Evolutionary conservation across 257 asterid species (phyloP).

Genomic region (Craterostigma plantagineum): DNA sequence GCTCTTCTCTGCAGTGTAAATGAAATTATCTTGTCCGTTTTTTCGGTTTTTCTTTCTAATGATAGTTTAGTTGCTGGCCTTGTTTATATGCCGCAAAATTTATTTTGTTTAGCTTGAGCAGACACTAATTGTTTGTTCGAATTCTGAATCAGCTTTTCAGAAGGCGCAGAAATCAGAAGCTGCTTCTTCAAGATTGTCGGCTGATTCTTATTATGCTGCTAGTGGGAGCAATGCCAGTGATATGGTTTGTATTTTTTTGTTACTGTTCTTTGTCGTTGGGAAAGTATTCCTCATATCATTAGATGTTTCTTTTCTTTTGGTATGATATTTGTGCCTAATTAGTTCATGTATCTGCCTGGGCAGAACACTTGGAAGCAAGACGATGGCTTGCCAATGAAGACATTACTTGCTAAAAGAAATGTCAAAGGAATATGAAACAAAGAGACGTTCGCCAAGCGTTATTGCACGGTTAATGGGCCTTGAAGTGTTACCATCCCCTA

Average conservation of each 20-base stretch:
- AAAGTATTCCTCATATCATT: too few species aligned
- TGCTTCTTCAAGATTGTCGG: conserved; percentile 20
- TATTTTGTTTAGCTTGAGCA: conserved; percentile 2
- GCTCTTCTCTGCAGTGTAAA: conserved; percentile 19
- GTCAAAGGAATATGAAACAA: conserved; percentile 44
- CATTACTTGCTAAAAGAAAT: conserved; percentile 57
- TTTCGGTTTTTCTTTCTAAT: not conserved
- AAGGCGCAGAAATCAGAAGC: conserved; percentile 24
- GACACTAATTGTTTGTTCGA: conserved; percentile 10
- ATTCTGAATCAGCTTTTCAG: conserved; percentile 32
- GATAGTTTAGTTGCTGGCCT: not conserved
- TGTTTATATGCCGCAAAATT: too few species aligned
- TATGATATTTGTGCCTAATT: conserved; percentile 10
- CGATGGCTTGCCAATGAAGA: conserved; percentile 49
- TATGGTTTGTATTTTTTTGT: conserved; percentile 22
- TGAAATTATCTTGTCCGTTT: conserved; percentile 30
- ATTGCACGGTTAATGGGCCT: conserved; percentile 77
- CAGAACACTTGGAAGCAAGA: conserved; percentile 26
- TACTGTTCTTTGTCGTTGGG: not conserved
- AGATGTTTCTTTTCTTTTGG: conserved; percentile 6
- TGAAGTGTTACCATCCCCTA: conserved; percentile 52
- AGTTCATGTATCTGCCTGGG: conserved; percentile 29
- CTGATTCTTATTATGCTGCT: conserved; percentile 20
- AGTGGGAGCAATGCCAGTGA: conserved; percentile 25
- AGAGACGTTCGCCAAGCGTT: conserved; percentile 37